A percentile compares a stretch with the other conserved stretches of the same genome.
These are phyloP conservation scores for Solanum tarapatanum DNA, from an alignment of 257 asterid genomes.

Conservation along the genomic window DNA sequence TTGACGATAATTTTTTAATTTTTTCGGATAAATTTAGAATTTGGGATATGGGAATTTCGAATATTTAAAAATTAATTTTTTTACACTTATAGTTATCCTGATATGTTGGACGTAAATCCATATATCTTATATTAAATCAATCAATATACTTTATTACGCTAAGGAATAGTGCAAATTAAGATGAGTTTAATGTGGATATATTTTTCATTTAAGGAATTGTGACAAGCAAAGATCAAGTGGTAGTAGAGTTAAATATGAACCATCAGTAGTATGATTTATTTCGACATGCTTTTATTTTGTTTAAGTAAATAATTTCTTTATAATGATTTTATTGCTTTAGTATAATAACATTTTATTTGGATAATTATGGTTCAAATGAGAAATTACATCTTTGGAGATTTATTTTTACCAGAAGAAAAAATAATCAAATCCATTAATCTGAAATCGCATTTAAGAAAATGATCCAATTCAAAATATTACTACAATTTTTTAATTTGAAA, in stretches of 20 bases:
- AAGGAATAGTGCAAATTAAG: background rate
- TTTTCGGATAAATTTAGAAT: too few species aligned
- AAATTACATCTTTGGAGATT: background rate
- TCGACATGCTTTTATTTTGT: too few species aligned
- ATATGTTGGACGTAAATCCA: too few species aligned
- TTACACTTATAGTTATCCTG: too few species aligned
- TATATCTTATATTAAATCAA: too few species aligned
- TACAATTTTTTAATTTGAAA: background rate
- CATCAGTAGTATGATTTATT: background rate
- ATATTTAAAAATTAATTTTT: too few species aligned
- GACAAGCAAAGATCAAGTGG: too few species aligned
- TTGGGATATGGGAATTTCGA: too few species aligned
- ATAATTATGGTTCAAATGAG: background rate
- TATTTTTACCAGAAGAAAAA: background rate
- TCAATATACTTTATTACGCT: background rate
- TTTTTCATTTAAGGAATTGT: background rate
- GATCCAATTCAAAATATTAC: background rate
- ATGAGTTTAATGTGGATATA: background rate
- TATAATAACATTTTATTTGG: background rate
- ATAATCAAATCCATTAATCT: background rate
- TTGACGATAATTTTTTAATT: too few species aligned
- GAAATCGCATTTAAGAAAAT: background rate
- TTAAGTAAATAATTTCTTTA: background rate
- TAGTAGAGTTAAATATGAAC: background rate
- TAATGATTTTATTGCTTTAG: background rate